phyloP scores from a whole-genome alignment of 805 yeast species.

The Ogataea paradorogensis region DNA sequence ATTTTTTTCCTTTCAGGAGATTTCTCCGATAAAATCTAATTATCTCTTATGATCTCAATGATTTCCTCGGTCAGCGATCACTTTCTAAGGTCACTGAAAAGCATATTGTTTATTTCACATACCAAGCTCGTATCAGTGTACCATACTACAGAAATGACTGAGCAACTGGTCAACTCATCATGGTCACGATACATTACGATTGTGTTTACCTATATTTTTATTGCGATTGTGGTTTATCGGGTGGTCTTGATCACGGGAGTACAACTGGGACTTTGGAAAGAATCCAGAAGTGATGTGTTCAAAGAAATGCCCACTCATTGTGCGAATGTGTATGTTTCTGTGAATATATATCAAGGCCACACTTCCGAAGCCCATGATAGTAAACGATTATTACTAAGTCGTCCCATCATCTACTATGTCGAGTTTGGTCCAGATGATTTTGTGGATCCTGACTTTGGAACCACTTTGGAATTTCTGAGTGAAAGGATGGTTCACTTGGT shows the following conservation, averaged over 20 bases:
- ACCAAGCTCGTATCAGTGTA: conserved; percentile 14
- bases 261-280: conserved; percentile 25
- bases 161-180: conserved; percentile 21
- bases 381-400: conserved; percentile 25
- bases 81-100: neutral
- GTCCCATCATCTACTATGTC: conserved; percentile 56
- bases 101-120: neutral
- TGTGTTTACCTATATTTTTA: conserved; percentile 23
- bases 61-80: neutral
- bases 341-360: conserved; percentile 36
- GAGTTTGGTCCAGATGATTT: conserved; percentile 84
- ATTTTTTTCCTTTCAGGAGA: too few relatives aligned
- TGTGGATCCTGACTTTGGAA: conserved; percentile 68
- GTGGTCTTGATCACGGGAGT: conserved; percentile 23
- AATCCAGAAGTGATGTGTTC: conserved; percentile 50
- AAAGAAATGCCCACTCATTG: conserved; percentile 75
- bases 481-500: conserved; percentile 54
- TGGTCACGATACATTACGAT: conserved; percentile 27
- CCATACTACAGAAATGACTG: conserved; percentile 18
- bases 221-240: conserved; percentile 26
- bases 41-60: too few relatives aligned
- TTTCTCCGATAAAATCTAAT: too few relatives aligned
- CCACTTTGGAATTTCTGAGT: conserved; percentile 62
- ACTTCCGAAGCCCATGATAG: neutral
- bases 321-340: conserved; percentile 62